Evolutionary conservation across 257 asterid species (phyloP).

Genomic region (Scutellaria baicalensis): DNA sequence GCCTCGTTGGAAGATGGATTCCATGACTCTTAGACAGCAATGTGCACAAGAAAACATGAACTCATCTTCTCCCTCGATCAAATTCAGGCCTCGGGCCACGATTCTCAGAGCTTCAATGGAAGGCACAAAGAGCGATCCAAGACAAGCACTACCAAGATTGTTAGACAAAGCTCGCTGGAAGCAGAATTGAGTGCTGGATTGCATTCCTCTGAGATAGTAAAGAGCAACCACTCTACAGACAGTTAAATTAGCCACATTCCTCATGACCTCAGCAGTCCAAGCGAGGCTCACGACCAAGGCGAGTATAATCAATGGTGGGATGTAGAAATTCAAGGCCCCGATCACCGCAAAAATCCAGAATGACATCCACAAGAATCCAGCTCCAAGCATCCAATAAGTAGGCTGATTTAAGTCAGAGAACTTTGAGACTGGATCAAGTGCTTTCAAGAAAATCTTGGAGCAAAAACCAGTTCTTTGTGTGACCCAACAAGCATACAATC

Average conservation of each 20-base stretch:
- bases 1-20: constrained; percentile 74
- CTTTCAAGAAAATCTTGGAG: constrained; percentile 52
- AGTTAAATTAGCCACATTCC: constrained; percentile 86
- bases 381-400: constrained; percentile 72
- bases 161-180: constrained; percentile 79
- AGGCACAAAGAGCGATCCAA: constrained; percentile 90
- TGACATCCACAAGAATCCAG: constrained; percentile 93
- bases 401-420: constrained; percentile 71
- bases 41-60: constrained; percentile 97
- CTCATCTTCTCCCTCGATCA: constrained; percentile 95
- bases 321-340: constrained; percentile 71
- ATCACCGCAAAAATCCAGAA: constrained; percentile 81
- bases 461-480: constrained; percentile 74
- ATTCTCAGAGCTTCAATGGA: constrained; percentile 71
- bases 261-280: constrained; percentile 97
- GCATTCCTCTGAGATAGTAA: constrained; percentile 93
- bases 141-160: constrained; percentile 87
- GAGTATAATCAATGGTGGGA: constrained; percentile 57
- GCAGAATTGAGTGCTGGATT: constrained; percentile 72
- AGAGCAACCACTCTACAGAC: constrained; percentile 82
- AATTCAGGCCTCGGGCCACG: constrained; percentile 81
- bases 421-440: constrained; percentile 79
- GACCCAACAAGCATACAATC: constrained; percentile 94
- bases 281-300: constrained; percentile 58
- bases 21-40: constrained; percentile 85